These are phyloP conservation scores for Candida manassasensis DNA, from an alignment of 805 yeast species.

Conservation along the genomic window DNA sequence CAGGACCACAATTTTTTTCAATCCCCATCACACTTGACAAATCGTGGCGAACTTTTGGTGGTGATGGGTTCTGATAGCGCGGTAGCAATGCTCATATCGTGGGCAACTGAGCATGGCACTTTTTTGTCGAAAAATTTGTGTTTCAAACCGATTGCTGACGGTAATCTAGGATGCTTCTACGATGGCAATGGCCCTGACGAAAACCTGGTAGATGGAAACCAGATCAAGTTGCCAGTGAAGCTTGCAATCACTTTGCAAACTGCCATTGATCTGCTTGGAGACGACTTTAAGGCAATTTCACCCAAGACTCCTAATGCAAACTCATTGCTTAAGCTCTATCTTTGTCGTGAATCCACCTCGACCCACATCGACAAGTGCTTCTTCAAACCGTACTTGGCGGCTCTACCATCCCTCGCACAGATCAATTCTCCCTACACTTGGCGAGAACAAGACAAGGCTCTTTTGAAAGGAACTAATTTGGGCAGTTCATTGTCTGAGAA, in stretches of 20 bases:
- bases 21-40: no score
- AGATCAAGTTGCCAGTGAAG: conserved; percentile 17
- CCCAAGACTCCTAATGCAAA: conserved; percentile 20
- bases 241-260: conserved; percentile 18
- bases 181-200: conserved; percentile 3
- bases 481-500: conserved; percentile 49
- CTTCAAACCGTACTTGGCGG: conserved; percentile 24
- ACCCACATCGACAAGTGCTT: conserved; percentile 14
- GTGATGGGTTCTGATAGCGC: not conserved
- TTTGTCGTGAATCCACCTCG: conserved; percentile 25
- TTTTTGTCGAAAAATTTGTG: conserved; percentile 16
- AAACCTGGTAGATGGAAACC: conserved; percentile 7
- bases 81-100: conserved; percentile 11
- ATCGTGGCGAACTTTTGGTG: no score
- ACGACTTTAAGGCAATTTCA: conserved; percentile 7
- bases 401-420: conserved; percentile 33
- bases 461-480: conserved; percentile 67
- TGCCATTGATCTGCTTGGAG: conserved; percentile 20
- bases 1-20: no score
- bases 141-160: conserved; percentile 17
- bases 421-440: conserved; percentile 67
- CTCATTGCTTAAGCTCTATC: conserved; percentile 29
- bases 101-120: conserved; percentile 33
- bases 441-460: conserved; percentile 45
- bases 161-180: conserved; percentile 24